Evolutionary conservation across 2,329 filamentous ascomycete species (phyloP).

Genomic region (Talaromyces verruculosus): DNA sequence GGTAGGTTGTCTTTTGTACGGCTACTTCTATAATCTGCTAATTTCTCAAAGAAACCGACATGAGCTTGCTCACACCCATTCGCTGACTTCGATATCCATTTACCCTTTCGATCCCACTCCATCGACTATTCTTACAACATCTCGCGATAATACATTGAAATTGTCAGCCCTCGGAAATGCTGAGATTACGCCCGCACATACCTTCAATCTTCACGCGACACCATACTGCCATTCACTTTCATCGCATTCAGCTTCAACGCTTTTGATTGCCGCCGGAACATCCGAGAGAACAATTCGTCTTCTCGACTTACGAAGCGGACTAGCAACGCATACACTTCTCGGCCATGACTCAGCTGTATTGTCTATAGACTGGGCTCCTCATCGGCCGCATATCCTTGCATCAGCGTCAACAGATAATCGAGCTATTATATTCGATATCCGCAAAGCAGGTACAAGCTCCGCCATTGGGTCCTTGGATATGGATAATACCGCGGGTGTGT

Average conservation of each 20-base stretch:
- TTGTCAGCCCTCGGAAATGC: constrained; percentile 43
- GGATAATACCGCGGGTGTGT: constrained; percentile 74
- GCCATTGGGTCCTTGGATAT: constrained; percentile 77
- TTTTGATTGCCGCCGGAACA: constrained; percentile 84
- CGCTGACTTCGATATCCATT: constrained; percentile 49
- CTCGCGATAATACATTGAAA: constrained; percentile 49
- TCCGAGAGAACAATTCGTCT: constrained; percentile 81
- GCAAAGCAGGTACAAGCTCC: constrained; percentile 66
- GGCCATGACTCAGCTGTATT: constrained; percentile 67
- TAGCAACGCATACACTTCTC: constrained; percentile 69
- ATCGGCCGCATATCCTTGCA: constrained; percentile 73
- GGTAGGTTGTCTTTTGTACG: constrained; percentile 21
- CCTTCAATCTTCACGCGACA: constrained; percentile 48
- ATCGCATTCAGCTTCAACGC: constrained; percentile 60
- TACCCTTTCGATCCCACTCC: constrained; percentile 51
- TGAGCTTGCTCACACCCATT: constrained; percentile 44
- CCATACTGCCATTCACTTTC: constrained; percentile 70
- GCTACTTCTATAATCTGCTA: constrained; percentile 49
- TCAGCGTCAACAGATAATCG: constrained; percentile 83
- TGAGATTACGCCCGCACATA: constrained; percentile 46
- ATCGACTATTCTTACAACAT: constrained; percentile 48
- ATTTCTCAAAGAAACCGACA: constrained; percentile 38
- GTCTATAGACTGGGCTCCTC: constrained; percentile 77
- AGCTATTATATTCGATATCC: constrained; percentile 82
- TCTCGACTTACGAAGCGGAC: constrained; percentile 80